phyloP scores from a whole-genome alignment of 148 eudicot genomes.

The Pouteria glomerata region DNA sequence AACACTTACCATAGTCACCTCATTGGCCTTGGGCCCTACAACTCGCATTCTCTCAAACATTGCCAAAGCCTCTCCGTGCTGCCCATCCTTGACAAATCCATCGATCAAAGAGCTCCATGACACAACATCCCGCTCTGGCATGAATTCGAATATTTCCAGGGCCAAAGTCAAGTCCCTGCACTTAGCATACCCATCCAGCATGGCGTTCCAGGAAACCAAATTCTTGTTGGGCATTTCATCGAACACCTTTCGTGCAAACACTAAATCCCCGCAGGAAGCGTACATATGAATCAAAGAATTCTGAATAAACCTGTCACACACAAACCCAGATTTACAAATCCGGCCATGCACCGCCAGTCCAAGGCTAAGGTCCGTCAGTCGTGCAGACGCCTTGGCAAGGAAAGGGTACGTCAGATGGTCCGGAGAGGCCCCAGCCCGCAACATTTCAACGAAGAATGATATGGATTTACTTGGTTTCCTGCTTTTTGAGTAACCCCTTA shows the following conservation, averaged over 20 bases:
- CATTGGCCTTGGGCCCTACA: constrained; percentile 57
- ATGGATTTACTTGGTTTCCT: constrained; percentile 41
- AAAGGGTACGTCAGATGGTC: constrained; percentile 76
- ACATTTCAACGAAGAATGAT: constrained; percentile 45
- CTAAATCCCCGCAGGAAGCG: constrained; percentile 37
- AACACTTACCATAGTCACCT: constrained; percentile 92
- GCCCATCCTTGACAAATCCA: constrained; percentile 73
- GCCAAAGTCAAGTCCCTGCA: constrained; percentile 59
- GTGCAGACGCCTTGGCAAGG: constrained; percentile 58
- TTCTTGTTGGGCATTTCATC: constrained; percentile 64
- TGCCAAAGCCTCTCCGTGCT: constrained; percentile 53
- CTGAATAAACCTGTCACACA: constrained; percentile 46
- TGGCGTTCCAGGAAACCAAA: constrained; percentile 72
- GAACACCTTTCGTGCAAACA: constrained; percentile 55
- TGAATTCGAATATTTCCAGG: constrained; percentile 46
- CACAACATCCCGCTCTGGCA: constrained; percentile 70
- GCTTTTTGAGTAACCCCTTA: constrained; percentile 48
- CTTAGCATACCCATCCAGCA: constrained; percentile 72
- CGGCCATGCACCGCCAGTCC: constrained; percentile 43
- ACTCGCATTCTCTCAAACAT: constrained; percentile 55
- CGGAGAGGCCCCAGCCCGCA: constrained; percentile 40
- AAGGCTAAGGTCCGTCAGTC: constrained; percentile 25
- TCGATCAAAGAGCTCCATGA: constrained; percentile 90
- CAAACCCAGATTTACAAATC: constrained; percentile 44
- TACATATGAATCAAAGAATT: constrained; percentile 83